Base-by-base conservation (phyloP, 768 basidiomycete species). In the Pulveroboletus sp. region DNA sequence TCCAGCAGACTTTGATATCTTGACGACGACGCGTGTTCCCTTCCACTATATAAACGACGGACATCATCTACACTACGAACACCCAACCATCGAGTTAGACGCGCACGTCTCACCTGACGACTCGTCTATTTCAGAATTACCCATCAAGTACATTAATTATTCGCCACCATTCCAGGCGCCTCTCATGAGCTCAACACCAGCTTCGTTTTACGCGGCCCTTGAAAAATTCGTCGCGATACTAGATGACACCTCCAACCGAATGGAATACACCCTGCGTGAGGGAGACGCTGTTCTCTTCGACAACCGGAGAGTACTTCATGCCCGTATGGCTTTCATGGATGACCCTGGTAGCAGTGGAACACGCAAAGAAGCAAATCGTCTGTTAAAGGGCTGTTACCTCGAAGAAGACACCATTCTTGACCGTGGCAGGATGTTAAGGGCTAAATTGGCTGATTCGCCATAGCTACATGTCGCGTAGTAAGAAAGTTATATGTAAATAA, bases 161-260 rank as follows among this genome's bases (percentile, higher is more conserved):
- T 86, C 89, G 1, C 95, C 95, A 0, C 94, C 93, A 0, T 98
- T 97, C 77, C 93, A 95, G 70, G 93, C 87, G 0, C 86, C 90
- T 0, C 73, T 93, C 62, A 77, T 17, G 61, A 69, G 7, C 30
- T 58, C 59, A 2, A 83, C 84, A 4, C 78, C 83, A 1, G 52
- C 63, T 6, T 66, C 67, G 30, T 85, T 90, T 58, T 88, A 85
- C 59, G 17, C 70, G 1, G 86, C 89, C 5, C 70, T 97, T 3
- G 55, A 62, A 3, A 65, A 69, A 14, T 97, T 93, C 57, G 76
- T 82, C 2, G 60, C 67, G 0, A 57, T 84, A 11, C 64, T 93
- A 2, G 77, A 84, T 45, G 73, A 77, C 15, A 72, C 75, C 0
- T 58, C 57, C 10, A 77, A 75, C 24, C 74, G 73, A 37, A 86